phyloP scores from a whole-genome alignment of 441 rosid genomes.

The Iberis amara region DNA sequence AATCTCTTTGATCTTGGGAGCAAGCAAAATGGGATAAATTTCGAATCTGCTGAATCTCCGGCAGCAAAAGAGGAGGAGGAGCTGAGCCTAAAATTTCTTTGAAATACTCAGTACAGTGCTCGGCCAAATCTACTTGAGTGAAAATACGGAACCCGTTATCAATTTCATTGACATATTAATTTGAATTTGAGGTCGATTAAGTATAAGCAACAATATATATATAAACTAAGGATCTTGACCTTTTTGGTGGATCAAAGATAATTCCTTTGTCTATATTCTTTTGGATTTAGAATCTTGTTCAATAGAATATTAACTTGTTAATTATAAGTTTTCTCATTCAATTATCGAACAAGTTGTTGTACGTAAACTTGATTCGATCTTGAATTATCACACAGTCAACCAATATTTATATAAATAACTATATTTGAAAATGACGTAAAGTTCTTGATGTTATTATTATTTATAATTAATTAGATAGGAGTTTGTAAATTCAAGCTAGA shows the following conservation, averaged over 20 bases:
- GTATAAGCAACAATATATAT: conserved; percentile 2
- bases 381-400: conserved; percentile 28
- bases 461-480: not conserved
- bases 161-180: conserved; percentile 5
- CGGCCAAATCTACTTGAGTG: too few relatives aligned
- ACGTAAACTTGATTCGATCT: conserved; percentile 27
- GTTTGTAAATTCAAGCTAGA: conserved; percentile 19
- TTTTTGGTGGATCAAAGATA: conserved; percentile 32
- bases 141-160: too few relatives aligned
- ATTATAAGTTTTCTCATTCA: not conserved
- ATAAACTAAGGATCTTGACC: conserved; percentile 23
- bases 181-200: conserved; percentile 19
- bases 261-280: conserved; percentile 34
- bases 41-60: too few relatives aligned
- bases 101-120: too few relatives aligned
- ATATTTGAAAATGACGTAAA: conserved; percentile 19
- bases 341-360: conserved; percentile 29
- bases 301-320: conserved; percentile 14
- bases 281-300: conserved; percentile 27
- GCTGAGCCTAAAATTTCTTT: too few relatives aligned
- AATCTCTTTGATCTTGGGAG: too few relatives aligned
- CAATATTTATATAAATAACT: conserved; percentile 13
- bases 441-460: not conserved
- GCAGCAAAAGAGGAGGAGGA: too few relatives aligned
- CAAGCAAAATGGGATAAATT: too few relatives aligned